A percentile compares a stretch with the other conserved stretches of the same genome.
phyloP scores from a whole-genome alignment of 805 yeast species.

The Candida verbasci region DNA sequence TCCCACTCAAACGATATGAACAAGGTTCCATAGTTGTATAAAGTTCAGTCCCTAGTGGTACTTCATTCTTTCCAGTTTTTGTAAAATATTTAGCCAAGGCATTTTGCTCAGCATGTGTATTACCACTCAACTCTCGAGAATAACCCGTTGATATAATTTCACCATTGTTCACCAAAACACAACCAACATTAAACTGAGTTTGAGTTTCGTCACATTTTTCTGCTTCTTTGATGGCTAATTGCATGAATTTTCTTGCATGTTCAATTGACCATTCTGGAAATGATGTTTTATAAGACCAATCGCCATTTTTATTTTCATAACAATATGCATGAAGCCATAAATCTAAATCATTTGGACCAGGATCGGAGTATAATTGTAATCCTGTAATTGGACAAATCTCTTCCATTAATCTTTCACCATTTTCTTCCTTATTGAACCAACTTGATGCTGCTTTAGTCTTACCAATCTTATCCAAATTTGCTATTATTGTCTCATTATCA shows the following conservation, averaged over 20 bases:
- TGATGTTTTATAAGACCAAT: conserved; percentile 74
- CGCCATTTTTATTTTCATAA: conserved; percentile 54
- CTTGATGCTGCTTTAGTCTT: conserved; percentile 63
- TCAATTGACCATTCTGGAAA: conserved; percentile 80
- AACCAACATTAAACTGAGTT: conserved; percentile 94
- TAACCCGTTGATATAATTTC: conserved; percentile 74
- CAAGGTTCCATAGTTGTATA: conserved; percentile 99
- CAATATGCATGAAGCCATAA: conserved; percentile 89
- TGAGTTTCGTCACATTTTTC: conserved; percentile 73
- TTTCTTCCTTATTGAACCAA: conserved; percentile 55
- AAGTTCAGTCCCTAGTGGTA: conserved; percentile 75
- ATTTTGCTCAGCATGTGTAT: conserved; percentile 97
- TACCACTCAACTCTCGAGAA: conserved; percentile 88
- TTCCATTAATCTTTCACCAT: conserved; percentile 65
- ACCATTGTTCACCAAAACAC: conserved; percentile 62
- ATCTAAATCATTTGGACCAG: conserved; percentile 82
- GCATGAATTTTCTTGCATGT: conserved; percentile 60
- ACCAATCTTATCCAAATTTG: conserved; percentile 59
- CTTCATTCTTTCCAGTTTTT: conserved; percentile 26
- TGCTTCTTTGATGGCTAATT: conserved; percentile 73
- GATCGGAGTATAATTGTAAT: conserved; percentile 74
- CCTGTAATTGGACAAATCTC: conserved; percentile 63
- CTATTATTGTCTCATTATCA: conserved; percentile 44
- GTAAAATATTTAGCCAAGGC: conserved; percentile 72
- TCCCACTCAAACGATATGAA: conserved; percentile 82